Conservation (phyloP, 139 green algal genomes). For the Yamagishiella unicocca region DNA sequence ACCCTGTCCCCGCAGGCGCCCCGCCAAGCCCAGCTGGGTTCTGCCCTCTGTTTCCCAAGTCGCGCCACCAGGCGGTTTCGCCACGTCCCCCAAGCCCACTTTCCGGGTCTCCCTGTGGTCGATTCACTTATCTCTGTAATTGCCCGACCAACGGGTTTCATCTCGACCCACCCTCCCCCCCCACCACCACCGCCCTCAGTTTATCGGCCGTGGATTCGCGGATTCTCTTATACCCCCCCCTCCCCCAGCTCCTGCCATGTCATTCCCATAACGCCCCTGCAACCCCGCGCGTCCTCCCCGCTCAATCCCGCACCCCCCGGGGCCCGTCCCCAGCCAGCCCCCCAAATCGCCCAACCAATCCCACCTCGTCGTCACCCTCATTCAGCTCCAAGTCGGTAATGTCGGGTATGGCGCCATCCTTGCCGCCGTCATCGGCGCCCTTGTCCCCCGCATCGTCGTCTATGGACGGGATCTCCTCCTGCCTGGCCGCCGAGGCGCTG, state of each 20-base stretch:
- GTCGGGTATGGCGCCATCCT: slow-evolving; percentile 83
- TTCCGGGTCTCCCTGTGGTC: no score
- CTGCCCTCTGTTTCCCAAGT: no score
- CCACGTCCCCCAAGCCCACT: no score
- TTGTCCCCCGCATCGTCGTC: slow-evolving; percentile 46
- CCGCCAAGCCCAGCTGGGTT: no score
- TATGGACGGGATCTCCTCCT: slow-evolving; percentile 67
- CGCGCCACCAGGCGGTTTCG: no score
- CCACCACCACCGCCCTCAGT: no score
- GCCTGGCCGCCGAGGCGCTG: background rate
- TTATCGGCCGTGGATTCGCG: no score
- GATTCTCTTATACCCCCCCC: background rate
- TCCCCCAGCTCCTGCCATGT: background rate
- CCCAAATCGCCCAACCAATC: background rate
- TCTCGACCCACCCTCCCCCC: background rate
- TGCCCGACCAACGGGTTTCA: no score
- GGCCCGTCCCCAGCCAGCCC: background rate
- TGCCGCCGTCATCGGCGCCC: slow-evolving; percentile 8
- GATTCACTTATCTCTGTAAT: background rate
- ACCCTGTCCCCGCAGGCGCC: no score
- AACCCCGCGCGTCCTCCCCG: background rate
- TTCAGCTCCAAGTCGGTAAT: slow-evolving; percentile 82
- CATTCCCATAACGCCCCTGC: background rate
- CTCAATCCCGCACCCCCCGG: background rate
- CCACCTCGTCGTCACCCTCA: slow-evolving; percentile 74